These are phyloP conservation scores for Penicillium salamii DNA, from an alignment of 495 filamentous ascomycete genomes.

Conservation along the genomic window DNA sequence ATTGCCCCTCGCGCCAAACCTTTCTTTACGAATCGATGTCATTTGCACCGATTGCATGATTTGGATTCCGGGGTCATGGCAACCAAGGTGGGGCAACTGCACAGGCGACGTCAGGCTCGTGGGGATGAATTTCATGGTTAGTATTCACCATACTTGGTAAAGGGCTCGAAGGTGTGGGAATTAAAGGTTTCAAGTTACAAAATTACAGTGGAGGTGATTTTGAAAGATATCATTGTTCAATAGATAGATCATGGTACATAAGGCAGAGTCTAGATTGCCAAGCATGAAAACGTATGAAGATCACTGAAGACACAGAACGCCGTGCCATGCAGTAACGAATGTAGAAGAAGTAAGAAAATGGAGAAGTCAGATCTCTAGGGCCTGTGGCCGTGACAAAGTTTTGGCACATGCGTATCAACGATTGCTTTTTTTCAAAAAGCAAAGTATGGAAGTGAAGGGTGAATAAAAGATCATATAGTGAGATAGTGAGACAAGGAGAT, in stretches of 20 bases:
- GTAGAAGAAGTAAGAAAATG: neutral
- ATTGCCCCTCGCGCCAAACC: too few relatives aligned
- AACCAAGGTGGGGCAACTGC: too few relatives aligned
- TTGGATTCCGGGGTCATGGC: too few relatives aligned
- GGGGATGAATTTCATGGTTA: too few relatives aligned
- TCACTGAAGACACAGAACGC: constrained; percentile 6
- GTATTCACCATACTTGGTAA: too few relatives aligned
- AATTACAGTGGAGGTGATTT: too few relatives aligned
- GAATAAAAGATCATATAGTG: neutral
- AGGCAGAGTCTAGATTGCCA: neutral
- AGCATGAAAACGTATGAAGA: neutral
- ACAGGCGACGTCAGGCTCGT: too few relatives aligned
- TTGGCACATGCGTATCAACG: constrained; percentile 24
- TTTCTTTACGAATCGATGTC: too few relatives aligned
- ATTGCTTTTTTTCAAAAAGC: constrained; percentile 18
- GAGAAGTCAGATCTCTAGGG: neutral
- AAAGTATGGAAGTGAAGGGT: constrained; percentile 2
- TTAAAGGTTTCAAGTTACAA: too few relatives aligned
- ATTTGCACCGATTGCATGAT: too few relatives aligned
- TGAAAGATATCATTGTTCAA: neutral
- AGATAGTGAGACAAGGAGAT: neutral
- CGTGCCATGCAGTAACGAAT: constrained; percentile 19
- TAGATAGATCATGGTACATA: constrained; percentile 5
- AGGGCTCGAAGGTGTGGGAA: too few relatives aligned
- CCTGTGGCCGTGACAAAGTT: constrained; percentile 13